Conservation (phyloP, 257 asterid species). For the Jaltomata sinuosa region DNA sequence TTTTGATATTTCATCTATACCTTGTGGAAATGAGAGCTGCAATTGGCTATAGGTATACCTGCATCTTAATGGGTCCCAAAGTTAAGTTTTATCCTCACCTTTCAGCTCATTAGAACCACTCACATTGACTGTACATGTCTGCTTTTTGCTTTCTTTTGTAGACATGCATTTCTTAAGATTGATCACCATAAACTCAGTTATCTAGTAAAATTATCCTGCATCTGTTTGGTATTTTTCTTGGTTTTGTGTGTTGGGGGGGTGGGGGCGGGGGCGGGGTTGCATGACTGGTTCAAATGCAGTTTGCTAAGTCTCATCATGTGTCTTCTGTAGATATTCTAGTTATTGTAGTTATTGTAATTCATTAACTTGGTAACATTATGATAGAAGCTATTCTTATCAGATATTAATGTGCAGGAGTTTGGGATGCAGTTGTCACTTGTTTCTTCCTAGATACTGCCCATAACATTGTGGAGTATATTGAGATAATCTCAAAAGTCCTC, state of each 20-base stretch:
- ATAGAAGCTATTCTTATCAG: neutral
- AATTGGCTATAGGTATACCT: neutral
- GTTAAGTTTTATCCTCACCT: neutral
- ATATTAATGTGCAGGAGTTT: slow-evolving; percentile 52
- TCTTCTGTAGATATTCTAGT: neutral
- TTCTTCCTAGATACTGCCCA: slow-evolving; percentile 98
- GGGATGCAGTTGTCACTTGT: slow-evolving; percentile 99
- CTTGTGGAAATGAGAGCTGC: neutral
- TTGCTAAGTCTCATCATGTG: neutral
- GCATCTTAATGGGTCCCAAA: neutral
- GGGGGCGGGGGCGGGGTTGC: neutral
- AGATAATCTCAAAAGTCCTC: slow-evolving; percentile 73
- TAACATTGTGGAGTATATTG: slow-evolving; percentile 86
- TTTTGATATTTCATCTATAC: neutral
- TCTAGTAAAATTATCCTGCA: neutral
- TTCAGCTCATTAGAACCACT: neutral
- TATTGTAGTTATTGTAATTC: neutral
- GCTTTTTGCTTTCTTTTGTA: neutral
- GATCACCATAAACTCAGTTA: neutral
- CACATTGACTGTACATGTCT: neutral
- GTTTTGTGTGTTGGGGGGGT: neutral
- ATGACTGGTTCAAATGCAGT: neutral
- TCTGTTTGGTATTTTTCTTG: neutral
- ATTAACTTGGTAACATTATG: neutral
- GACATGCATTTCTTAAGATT: neutral